Conservation (phyloP, 495 filamentous ascomycete genomes). For the Apodospora peruviana region DNA sequence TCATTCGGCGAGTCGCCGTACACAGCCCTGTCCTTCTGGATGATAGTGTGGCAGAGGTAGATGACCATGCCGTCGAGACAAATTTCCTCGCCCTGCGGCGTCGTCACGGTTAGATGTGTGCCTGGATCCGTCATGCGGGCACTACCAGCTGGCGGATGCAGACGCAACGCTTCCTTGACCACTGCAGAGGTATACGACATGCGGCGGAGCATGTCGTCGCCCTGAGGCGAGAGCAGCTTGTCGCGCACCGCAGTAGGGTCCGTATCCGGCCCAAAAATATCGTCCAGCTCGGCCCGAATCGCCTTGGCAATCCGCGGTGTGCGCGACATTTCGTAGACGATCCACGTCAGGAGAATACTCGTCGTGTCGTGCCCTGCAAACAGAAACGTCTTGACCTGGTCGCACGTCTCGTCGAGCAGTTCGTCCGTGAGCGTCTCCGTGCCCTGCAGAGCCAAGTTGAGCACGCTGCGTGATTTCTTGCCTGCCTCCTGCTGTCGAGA, state of each 20-base stretch:
- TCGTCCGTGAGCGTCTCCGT: conserved; percentile 14
- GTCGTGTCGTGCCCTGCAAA: conserved; percentile 50
- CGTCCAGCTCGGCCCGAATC: conserved; percentile 43
- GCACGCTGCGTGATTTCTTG: conserved; percentile 22
- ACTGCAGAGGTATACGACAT: conserved; percentile 43
- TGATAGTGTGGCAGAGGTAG: conserved; percentile 43
- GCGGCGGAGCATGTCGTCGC: conserved; percentile 39
- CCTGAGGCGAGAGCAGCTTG: conserved; percentile 15
- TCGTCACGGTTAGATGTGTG: conserved; percentile 25
- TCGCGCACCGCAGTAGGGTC: conserved; percentile 16
- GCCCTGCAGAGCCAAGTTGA: conserved; percentile 28
- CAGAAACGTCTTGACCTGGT: conserved; percentile 40
- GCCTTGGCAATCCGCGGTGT: conserved; percentile 33
- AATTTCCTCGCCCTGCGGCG: conserved; percentile 51
- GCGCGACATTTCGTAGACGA: conserved; percentile 41
- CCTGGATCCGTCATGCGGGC: conserved; percentile 31
- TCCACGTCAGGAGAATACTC: conserved; percentile 31
- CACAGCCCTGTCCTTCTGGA: conserved; percentile 55
- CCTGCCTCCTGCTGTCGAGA: not conserved
- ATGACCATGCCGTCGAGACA: conserved; percentile 50
- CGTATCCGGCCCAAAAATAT: conserved; percentile 26
- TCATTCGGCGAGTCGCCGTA: conserved; percentile 51
- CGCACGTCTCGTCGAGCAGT: conserved; percentile 18
- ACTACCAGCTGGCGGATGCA: conserved; percentile 38
- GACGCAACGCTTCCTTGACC: conserved; percentile 47